Conservation (phyloP, 176 grass and related monocot genomes). For the Juncus inflexus region DNA sequence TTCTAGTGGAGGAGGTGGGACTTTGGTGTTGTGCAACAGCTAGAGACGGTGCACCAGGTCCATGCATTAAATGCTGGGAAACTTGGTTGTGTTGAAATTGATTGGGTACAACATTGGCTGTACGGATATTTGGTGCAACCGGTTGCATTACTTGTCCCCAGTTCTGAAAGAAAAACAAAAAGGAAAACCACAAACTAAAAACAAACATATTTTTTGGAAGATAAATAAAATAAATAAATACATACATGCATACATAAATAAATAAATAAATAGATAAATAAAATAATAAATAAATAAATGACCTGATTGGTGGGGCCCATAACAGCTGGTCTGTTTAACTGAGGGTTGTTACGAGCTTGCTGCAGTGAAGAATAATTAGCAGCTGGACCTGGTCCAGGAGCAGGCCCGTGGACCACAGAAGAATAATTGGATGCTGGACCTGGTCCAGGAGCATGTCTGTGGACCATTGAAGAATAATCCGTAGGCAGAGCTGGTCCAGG, state of each 20-base stretch:
- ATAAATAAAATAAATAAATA: too few species aligned
- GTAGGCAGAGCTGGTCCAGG: constrained; percentile 12
- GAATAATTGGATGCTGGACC: constrained; percentile 33
- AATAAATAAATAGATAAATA: too few species aligned
- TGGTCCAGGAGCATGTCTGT: too few species aligned
- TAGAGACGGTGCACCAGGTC: constrained; percentile 14
- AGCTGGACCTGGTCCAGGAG: constrained; percentile 22
- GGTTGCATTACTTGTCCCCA: constrained; percentile 12
- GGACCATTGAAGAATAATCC: constrained; percentile 3
- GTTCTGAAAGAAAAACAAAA: constrained; percentile 24
- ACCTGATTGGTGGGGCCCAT: constrained; percentile 36
- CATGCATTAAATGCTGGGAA: constrained; percentile 17
- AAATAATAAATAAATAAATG: too few species aligned
- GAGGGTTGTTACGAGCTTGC: constrained; percentile 13
- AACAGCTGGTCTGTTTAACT: constrained; percentile 26
- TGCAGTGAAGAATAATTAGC: constrained; percentile 11
- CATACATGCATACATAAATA: too few species aligned
- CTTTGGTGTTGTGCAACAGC: constrained; percentile 20
- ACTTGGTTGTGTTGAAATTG: background rate
- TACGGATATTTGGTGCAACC: constrained; percentile 20
- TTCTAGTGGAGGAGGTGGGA: constrained; percentile 13
- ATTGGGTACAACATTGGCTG: background rate
- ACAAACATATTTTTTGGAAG: constrained; percentile 6
- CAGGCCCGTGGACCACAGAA: constrained; percentile 19
- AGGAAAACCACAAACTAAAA: constrained; percentile 4